Evolutionary conservation across 1,139 yeast species (phyloP).

Genomic region (Magnusiomyces ingens): DNA sequence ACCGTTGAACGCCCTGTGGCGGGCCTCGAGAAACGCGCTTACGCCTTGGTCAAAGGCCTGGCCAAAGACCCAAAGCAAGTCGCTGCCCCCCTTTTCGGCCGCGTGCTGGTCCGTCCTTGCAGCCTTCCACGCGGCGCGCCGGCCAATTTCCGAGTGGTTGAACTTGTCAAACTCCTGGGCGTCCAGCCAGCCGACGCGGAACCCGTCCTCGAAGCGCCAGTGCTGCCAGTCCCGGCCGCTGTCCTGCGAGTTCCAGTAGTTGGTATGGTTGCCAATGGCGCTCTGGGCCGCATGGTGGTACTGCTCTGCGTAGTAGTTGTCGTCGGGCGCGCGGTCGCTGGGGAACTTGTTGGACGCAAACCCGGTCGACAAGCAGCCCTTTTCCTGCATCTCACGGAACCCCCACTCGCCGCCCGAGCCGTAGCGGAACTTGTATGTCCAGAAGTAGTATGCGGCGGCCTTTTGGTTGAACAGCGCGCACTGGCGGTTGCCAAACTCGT

Average conservation of each 20-base stretch:
- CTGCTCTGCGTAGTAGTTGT: constrained; percentile 25
- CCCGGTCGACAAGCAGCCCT: constrained; percentile 41
- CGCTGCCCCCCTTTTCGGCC: constrained; percentile 46
- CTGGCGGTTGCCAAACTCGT: constrained; percentile 40
- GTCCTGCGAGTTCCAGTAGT: constrained; percentile 64
- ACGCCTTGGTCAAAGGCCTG: constrained; percentile 71
- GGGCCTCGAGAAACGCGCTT: constrained; percentile 23
- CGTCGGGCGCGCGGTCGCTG: constrained; percentile 8
- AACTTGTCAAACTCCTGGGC: constrained; percentile 58
- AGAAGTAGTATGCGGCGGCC: constrained; percentile 66
- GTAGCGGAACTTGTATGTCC: constrained; percentile 82
- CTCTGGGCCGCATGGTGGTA: constrained; percentile 39
- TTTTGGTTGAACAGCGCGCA: constrained; percentile 45
- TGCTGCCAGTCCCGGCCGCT: constrained; percentile 63
- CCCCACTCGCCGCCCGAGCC: constrained; percentile 99
- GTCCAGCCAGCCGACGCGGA: constrained; percentile 68
- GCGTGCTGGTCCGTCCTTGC: constrained; percentile 54
- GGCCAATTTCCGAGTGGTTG: constrained; percentile 66
- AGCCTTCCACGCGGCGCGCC: constrained; percentile 59
- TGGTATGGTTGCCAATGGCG: constrained; percentile 43
- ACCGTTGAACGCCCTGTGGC: constrained; percentile 8
- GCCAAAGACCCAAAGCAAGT: constrained; percentile 75
- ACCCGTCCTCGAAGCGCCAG: constrained; percentile 74
- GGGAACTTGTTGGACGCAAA: constrained; percentile 9
- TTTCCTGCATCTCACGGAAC: constrained; percentile 65